Conservation (phyloP, 192 early-diverging fungal species). For the Podila epicladia region DNA sequence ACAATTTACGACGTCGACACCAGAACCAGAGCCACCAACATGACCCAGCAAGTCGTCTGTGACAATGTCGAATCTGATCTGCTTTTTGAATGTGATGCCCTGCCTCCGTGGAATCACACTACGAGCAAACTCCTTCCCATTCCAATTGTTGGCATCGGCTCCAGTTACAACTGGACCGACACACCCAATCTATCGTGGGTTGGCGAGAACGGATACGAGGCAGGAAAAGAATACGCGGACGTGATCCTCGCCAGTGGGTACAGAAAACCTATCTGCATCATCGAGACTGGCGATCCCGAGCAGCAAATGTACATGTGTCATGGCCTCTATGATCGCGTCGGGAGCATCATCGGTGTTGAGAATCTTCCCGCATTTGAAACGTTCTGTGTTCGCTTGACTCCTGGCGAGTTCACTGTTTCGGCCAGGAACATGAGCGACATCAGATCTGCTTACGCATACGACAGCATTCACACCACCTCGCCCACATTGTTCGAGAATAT, state of each 20-base stretch:
- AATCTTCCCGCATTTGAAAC: slow-evolving; percentile 19
- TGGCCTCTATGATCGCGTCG: slow-evolving; percentile 23
- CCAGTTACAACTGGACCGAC: neutral
- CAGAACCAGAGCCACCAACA: slow-evolving; percentile 6
- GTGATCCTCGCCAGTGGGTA: neutral
- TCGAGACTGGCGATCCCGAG: slow-evolving; percentile 16
- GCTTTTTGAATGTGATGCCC: neutral
- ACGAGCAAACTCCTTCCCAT: slow-evolving; percentile 13
- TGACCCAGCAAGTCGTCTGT: slow-evolving; percentile 5
- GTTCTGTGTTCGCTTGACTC: slow-evolving; percentile 4
- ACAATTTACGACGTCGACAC: slow-evolving; percentile 1
- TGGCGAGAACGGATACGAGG: slow-evolving; percentile 30
- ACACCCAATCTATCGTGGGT: slow-evolving; percentile 33
- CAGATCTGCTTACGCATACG: slow-evolving; percentile 9
- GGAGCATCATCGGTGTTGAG: neutral
- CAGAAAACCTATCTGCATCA: slow-evolving; percentile 14
- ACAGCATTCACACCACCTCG: slow-evolving; percentile 40
- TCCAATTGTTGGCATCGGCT: slow-evolving; percentile 42
- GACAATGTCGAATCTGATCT: neutral
- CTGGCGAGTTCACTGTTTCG: slow-evolving; percentile 16
- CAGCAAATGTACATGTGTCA: slow-evolving; percentile 31
- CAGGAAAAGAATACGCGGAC: slow-evolving; percentile 25
- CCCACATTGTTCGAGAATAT: slow-evolving; percentile 28
- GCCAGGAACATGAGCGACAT: slow-evolving; percentile 5
- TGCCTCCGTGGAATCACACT: slow-evolving; percentile 34